A percentile compares a stretch with the other conserved stretches of the same genome.
Conservation (phyloP, 345 rosid species). For the Lepidium aucheri region DNA sequence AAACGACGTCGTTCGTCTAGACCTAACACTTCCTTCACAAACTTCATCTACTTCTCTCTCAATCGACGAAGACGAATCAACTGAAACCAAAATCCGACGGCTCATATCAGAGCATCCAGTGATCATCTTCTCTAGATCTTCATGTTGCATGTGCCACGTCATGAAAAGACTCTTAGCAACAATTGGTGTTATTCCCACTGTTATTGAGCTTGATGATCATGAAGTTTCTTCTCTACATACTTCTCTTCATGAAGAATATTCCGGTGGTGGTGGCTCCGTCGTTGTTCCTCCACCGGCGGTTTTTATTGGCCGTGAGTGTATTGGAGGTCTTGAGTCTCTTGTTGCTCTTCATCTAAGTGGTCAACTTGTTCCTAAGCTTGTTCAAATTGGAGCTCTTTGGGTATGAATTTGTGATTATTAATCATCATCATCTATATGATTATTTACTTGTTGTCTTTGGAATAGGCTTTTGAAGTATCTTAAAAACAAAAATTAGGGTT, state of each 20-base stretch:
- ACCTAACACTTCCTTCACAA: constrained; percentile 40
- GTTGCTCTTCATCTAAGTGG: constrained; percentile 84
- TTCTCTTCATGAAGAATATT: constrained; percentile 18
- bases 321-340: constrained; percentile 92
- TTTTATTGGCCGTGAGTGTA: constrained; percentile 70
- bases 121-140: constrained; percentile 74
- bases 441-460: background rate
- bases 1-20: constrained; percentile 34
- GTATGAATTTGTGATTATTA: constrained; percentile 34
- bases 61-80: constrained; percentile 67
- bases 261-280: constrained; percentile 9
- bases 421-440: background rate
- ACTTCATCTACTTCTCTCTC: constrained; percentile 43
- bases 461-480: constrained; percentile 18
- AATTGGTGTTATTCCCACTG: constrained; percentile 84
- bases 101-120: constrained; percentile 90
- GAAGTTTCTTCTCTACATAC: constrained; percentile 63
- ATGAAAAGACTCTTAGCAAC: constrained; percentile 72
- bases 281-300: constrained; percentile 42
- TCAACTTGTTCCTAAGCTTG: constrained; percentile 82
- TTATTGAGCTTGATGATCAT: constrained; percentile 81
- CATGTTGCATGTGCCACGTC: constrained; percentile 97
- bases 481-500: constrained; percentile 10
- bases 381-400: constrained; percentile 80
- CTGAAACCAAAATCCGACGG: constrained; percentile 67